phyloP scores from a whole-genome alignment of 1,284 basidiomycete genomes.

The Acaromyces ingoldii region DNA sequence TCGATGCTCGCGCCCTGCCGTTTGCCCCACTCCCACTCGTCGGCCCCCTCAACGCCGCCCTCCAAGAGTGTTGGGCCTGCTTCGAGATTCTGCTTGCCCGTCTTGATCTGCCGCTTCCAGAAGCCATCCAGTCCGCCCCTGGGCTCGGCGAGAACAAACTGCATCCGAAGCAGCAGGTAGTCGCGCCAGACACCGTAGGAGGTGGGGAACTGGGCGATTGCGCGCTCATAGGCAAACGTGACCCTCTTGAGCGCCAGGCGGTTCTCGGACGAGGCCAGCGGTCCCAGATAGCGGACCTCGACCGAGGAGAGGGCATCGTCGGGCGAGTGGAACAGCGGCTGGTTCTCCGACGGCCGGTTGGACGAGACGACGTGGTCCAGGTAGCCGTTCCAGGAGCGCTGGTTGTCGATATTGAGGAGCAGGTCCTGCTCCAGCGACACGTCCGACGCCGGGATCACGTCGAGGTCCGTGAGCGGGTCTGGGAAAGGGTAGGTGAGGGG shows the following conservation, averaged over 20 bases:
- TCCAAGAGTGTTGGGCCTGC: constrained; percentile 45
- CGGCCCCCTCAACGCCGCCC: constrained; percentile 65
- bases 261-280: constrained; percentile 66
- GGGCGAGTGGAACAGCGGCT: constrained; percentile 44
- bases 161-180: constrained; percentile 77
- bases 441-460: constrained; percentile 71
- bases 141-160: constrained; percentile 74
- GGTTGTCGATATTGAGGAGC: constrained; percentile 83
- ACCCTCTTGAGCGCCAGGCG: constrained; percentile 74
- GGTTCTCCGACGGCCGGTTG: constrained; percentile 54
- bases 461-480: constrained; percentile 69
- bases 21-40: constrained; percentile 58
- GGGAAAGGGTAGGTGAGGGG: constrained; percentile 81
- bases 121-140: constrained; percentile 52
- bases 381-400: constrained; percentile 85
- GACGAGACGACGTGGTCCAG: constrained; percentile 72
- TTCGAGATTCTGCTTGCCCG: constrained; percentile 60
- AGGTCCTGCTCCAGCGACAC: constrained; percentile 89
- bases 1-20: constrained; percentile 49
- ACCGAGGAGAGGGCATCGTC: constrained; percentile 50
- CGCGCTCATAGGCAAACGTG: constrained; percentile 87
- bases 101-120: constrained; percentile 51
- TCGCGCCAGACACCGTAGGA: constrained; percentile 94
- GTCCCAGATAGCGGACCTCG: constrained; percentile 54
- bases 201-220: constrained; percentile 77